Percentiles rank a stretch among this genome's conserved stretches.
phyloP scores from a whole-genome alignment of 2,329 filamentous ascomycete species.

The Colletotrichum acutatum region DNA sequence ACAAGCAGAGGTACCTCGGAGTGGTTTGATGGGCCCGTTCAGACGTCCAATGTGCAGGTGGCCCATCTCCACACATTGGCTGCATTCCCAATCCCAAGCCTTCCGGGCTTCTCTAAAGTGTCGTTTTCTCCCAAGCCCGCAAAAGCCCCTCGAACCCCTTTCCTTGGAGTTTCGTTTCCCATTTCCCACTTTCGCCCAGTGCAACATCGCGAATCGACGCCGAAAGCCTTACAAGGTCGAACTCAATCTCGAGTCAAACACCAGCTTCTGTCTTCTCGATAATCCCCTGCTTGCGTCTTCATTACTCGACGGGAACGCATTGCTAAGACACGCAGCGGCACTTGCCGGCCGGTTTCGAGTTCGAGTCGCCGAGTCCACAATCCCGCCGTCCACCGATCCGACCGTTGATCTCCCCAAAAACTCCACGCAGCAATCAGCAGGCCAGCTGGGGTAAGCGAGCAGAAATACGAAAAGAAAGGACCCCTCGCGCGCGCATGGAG shows the following conservation, averaged over 20 bases:
- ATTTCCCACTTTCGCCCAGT: slow-evolving; percentile 2
- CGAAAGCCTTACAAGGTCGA: not conserved
- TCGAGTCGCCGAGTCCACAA: slow-evolving; percentile 24
- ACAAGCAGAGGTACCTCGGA: not conserved
- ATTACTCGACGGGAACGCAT: slow-evolving; percentile 9
- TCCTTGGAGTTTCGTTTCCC: slow-evolving; percentile 22
- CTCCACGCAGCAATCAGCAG: slow-evolving; percentile 1
- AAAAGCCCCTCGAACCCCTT: slow-evolving; percentile 29
- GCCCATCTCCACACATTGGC: slow-evolving; percentile 28
- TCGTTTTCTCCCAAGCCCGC: slow-evolving; percentile 13
- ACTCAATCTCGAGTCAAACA: not conserved
- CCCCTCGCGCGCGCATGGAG: slow-evolving; percentile 33
- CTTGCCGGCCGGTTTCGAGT: slow-evolving; percentile 32
- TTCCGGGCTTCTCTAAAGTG: slow-evolving; percentile 29
- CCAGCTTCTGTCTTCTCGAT: not conserved
- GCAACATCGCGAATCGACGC: slow-evolving; percentile 27
- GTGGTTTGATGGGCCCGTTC: slow-evolving; percentile 13
- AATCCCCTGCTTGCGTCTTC: not conserved
- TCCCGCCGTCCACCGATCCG: slow-evolving; percentile 14
- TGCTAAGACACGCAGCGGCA: slow-evolving; percentile 29
- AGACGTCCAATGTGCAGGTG: not conserved
- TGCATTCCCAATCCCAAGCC: slow-evolving; percentile 32
- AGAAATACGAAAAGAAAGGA: slow-evolving; percentile 1
- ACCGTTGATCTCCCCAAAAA: slow-evolving; percentile 1
- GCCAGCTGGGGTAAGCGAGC: slow-evolving; percentile 19